Conservation (phyloP, 441 rosid genomes). For the Dalechampia spathulata region DNA sequence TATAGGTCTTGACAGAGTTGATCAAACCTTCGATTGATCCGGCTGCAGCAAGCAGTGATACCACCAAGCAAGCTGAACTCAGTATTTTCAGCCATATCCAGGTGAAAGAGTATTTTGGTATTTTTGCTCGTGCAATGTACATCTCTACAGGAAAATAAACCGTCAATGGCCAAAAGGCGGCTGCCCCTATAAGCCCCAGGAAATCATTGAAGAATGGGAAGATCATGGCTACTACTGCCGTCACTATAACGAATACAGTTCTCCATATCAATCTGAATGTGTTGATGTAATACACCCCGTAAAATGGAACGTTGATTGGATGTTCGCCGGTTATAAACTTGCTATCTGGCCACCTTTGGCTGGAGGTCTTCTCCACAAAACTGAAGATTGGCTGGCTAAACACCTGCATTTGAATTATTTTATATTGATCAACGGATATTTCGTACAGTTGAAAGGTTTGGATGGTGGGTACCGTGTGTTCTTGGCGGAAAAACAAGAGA, state of each 20-base stretch:
- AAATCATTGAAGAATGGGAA: conserved; percentile 85
- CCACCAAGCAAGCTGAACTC: conserved; percentile 43
- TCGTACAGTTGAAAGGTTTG: too few species aligned
- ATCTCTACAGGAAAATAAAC: conserved; percentile 80
- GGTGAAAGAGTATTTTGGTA: conserved; percentile 40
- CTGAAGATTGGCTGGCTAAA: conserved; percentile 67
- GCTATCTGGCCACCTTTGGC: conserved; percentile 53
- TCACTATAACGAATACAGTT: conserved; percentile 49
- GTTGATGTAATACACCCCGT: conserved; percentile 40
- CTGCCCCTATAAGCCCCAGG: conserved; percentile 70
- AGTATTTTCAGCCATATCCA: conserved; percentile 71
- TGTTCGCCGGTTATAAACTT: conserved; percentile 45
- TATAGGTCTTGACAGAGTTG: conserved; percentile 48
- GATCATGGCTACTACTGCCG: conserved; percentile 62
- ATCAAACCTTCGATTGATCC: conserved; percentile 71
- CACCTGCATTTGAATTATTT: conserved; percentile 33
- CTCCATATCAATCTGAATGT: conserved; percentile 63
- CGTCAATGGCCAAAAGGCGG: conserved; percentile 73
- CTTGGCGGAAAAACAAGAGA: neutral
- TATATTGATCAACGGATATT: neutral
- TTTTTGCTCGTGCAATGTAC: conserved; percentile 55
- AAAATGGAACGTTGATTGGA: conserved; percentile 35
- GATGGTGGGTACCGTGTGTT: neutral
- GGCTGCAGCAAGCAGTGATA: conserved; percentile 58
- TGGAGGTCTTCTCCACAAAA: conserved; percentile 46